Conservation (phyloP, 2,329 filamentous ascomycete genomes). For the Cladorrhinum sp. region DNA sequence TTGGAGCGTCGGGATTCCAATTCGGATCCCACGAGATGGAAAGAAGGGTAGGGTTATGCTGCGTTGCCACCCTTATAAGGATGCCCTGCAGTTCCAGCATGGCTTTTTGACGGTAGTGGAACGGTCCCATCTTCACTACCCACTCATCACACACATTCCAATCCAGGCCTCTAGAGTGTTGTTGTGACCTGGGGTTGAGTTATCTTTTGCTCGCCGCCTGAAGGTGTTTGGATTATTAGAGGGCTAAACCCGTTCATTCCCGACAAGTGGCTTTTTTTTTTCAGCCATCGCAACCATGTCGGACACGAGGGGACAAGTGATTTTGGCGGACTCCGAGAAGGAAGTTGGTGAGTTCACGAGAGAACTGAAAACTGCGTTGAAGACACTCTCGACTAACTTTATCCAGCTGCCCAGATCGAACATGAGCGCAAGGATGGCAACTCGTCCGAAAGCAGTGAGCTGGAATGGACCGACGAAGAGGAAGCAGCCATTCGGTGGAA, state of each 20-base stretch:
- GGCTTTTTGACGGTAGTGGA: not conserved
- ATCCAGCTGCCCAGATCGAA: slow-evolving; percentile 10
- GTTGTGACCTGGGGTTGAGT: not conserved
- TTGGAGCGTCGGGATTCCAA: not conserved
- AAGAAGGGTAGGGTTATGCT: not conserved
- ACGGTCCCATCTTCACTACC: not conserved
- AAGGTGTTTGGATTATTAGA: not conserved
- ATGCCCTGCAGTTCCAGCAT: not conserved
- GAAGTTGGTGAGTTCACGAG: slow-evolving; percentile 18
- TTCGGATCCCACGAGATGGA: not conserved
- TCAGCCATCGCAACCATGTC: not conserved
- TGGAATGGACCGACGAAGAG: slow-evolving; percentile 50
- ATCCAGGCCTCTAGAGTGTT: not conserved
- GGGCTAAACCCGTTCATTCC: not conserved
- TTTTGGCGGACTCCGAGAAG: slow-evolving; percentile 18
- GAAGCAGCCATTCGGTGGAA: slow-evolving; percentile 48
- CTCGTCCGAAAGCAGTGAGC: slow-evolving; percentile 22
- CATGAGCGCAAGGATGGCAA: slow-evolving; percentile 19
- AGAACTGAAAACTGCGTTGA: not conserved
- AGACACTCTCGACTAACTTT: not conserved
- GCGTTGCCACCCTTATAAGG: not conserved
- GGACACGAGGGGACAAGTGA: not conserved
- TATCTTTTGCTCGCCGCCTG: no score
- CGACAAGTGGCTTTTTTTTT: not conserved
- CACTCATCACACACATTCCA: not conserved